These are phyloP conservation scores for Xylariales sp. DNA, from an alignment of 2,329 filamentous ascomycete genomes.

Conservation along the genomic window DNA sequence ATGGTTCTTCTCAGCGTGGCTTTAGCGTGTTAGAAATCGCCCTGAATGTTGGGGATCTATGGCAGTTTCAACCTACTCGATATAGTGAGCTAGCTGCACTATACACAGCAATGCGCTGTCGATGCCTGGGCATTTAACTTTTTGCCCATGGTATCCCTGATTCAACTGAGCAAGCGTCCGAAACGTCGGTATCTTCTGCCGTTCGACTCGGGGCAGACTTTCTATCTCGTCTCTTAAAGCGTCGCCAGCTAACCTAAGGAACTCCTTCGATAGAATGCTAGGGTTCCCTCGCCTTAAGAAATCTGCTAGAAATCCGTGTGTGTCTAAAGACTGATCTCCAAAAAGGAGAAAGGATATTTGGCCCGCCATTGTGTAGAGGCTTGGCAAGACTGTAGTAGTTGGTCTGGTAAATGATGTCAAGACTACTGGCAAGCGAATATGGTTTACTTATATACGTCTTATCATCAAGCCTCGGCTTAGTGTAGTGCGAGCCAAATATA, in stretches of 20 bases:
- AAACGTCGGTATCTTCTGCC: slow-evolving; percentile 70
- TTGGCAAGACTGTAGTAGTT: slow-evolving; percentile 31
- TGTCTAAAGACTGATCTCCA: slow-evolving; percentile 77
- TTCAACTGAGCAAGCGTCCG: slow-evolving; percentile 72
- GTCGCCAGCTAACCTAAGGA: slow-evolving; percentile 68
- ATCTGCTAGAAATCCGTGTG: slow-evolving; percentile 70
- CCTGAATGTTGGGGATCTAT: neutral
- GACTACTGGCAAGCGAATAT: slow-evolving; percentile 33
- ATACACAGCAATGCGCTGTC: slow-evolving; percentile 74
- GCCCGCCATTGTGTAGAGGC: slow-evolving; percentile 56
- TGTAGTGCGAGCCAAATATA: slow-evolving; percentile 45
- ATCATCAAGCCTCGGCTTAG: slow-evolving; percentile 33
- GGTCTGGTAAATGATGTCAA: slow-evolving; percentile 40
- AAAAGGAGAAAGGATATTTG: slow-evolving; percentile 71
- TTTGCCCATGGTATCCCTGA: slow-evolving; percentile 70
- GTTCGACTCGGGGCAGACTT: slow-evolving; percentile 65
- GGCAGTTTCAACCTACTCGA: slow-evolving; percentile 65
- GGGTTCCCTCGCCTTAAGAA: slow-evolving; percentile 60
- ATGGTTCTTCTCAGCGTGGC: slow-evolving; percentile 66
- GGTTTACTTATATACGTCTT: slow-evolving; percentile 48
- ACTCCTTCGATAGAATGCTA: slow-evolving; percentile 68
- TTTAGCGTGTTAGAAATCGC: slow-evolving; percentile 51
- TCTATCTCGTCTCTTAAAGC: slow-evolving; percentile 71
- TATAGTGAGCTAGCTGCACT: slow-evolving; percentile 75
- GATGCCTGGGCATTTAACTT: slow-evolving; percentile 68